Percentiles rank a stretch among this genome's conserved stretches.
These are phyloP conservation scores for Stephania japonica DNA, from an alignment of 164 flowering plant species.

Conservation along the genomic window DNA sequence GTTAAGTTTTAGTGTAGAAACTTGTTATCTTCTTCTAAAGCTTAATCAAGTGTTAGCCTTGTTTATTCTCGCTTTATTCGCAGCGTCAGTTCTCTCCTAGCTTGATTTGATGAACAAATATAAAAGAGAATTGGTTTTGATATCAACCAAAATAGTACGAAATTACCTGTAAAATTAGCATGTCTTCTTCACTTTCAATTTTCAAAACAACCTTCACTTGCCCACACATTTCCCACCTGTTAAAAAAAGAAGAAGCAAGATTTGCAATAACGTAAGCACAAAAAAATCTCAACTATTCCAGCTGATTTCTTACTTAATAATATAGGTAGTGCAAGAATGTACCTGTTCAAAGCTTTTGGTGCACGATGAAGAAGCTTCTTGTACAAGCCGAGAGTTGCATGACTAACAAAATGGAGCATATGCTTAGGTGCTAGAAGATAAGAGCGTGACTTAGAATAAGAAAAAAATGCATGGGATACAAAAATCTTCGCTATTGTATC, in stretches of 20 bases:
- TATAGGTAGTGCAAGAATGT: not conserved
- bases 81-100: no score
- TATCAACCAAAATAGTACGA: not conserved
- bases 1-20: no score
- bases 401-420: constrained; percentile 34
- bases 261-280: not conserved
- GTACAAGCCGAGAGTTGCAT: constrained; percentile 90
- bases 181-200: constrained; percentile 82
- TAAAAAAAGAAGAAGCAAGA: constrained; percentile 10
- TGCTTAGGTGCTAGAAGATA: not conserved
- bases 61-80: no score
- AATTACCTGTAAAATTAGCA: constrained; percentile 74
- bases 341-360: constrained; percentile 85
- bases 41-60: no score
- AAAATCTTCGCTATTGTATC: no score
- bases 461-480: no score
- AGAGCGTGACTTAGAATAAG: not conserved
- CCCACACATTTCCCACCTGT: constrained; percentile 98
- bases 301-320: not conserved
- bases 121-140: not conserved
- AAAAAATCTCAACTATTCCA: not conserved
- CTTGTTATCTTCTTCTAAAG: no score
- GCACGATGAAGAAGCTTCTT: constrained; percentile 75
- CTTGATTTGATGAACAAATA: not conserved
- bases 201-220: constrained; percentile 98